Base-by-base conservation (phyloP, 163 green algal species). In the Chlorella variabilis region DNA sequence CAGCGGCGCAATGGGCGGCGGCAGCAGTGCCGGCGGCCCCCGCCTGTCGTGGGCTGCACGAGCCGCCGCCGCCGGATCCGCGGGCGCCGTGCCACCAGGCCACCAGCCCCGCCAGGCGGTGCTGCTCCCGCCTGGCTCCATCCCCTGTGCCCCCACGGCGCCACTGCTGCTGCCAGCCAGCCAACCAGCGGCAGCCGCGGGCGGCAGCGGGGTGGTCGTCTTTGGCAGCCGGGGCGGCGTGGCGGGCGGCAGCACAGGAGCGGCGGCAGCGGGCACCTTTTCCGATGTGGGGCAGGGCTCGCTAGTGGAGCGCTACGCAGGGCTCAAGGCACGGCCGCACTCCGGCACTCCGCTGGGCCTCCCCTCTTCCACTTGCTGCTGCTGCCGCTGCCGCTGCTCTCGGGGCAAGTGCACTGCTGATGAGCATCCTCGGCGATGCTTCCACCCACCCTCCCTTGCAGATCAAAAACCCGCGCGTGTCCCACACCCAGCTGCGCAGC, bases 391-490 rank as follows among this genome's bases (percentile, higher is more conserved):
- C n/a, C n/a, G n/a, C n/a, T n/a, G n/a, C n/a, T n/a, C n/a, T n/a
- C n/a, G n/a, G n/a, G n/a, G n/a, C n/a, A n/a, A n/a, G n/a, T n/a
- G n/a, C n/a, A n/a, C n/a, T n/a, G n/a, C n/a, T n/a, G n/a, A n/a
- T n/a, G n/a, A n/a, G n/a, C n/a, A n/a, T n/a, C n/a, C n/a, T n/a
- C n/a, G n/a, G n/a, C n/a, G n/a, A n/a, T n/a, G n/a, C n/a, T n/a
- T n/a, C n/a, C n/a, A n/a, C n/a, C n/a, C n/a, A n/a, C n/a, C n/a
- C n/a, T n/a, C n/a, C n/a, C 42, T 61, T 42, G 71, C 73, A 85
- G 81, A 82, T 89, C 61, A 89, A 86, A 51, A 85, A 85, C 31
- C 78, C 85, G 15, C 29, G 83, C 4, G 85, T 89, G 61, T 86
- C 85, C 39, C 80, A 63, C 58, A 81, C 80, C 20, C 80, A 87